These are phyloP conservation scores for Cephalotrichum gorgonifer DNA, from an alignment of 2,329 filamentous ascomycete genomes.

Conservation along the genomic window DNA sequence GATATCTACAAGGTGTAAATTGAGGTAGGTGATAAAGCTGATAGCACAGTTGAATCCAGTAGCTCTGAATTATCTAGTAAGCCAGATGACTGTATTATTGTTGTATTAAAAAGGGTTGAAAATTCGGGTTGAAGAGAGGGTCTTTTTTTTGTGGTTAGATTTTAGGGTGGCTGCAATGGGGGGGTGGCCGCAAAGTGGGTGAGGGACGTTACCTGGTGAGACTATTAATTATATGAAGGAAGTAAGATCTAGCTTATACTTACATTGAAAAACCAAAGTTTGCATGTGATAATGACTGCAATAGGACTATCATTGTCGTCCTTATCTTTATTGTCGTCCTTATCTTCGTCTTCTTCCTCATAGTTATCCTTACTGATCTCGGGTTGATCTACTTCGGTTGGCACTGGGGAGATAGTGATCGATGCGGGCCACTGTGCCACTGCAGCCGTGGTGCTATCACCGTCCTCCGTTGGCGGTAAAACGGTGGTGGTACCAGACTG, in stretches of 20 bases:
- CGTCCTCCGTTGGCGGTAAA: neutral
- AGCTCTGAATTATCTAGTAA: too few relatives aligned
- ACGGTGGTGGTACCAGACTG: too few relatives aligned
- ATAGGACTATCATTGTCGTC: neutral
- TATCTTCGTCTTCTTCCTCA: neutral
- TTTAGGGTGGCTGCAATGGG: too few relatives aligned
- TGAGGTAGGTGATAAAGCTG: too few relatives aligned
- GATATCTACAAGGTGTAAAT: too few relatives aligned
- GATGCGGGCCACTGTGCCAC: neutral
- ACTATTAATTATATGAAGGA: neutral
- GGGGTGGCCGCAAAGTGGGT: too few relatives aligned
- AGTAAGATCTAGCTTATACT: neutral
- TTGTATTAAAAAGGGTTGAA: too few relatives aligned
- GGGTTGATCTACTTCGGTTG: neutral
- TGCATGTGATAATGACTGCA: neutral
- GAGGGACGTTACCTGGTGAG: neutral
- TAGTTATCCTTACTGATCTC: neutral
- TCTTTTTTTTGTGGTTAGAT: too few relatives aligned
- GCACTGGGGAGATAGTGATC: neutral
- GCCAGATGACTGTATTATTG: too few relatives aligned
- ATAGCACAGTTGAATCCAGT: too few relatives aligned
- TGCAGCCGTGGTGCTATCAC: neutral
- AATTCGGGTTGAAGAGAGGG: too few relatives aligned
- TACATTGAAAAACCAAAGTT: constrained; percentile 1
- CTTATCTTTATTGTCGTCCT: neutral